Evolutionary conservation across 805 yeast species (phyloP).

Genomic region (Zygosaccharomyces pseudorouxii): DNA sequence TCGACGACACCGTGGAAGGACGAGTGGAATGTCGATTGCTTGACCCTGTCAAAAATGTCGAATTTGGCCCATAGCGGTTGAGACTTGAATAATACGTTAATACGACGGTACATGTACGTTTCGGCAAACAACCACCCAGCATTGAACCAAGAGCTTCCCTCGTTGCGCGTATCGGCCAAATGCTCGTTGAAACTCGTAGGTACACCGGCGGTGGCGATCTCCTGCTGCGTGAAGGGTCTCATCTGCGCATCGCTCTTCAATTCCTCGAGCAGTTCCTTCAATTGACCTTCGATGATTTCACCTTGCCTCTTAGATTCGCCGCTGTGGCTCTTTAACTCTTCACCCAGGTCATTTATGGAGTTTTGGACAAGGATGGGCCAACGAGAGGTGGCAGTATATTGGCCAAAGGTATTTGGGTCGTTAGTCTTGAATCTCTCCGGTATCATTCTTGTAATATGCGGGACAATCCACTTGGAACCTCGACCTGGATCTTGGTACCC

Average conservation of each 20-base stretch:
- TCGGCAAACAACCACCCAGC: constrained; percentile 93
- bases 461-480: neutral
- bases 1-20: constrained; percentile 77
- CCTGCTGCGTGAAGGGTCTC: constrained; percentile 42
- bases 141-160: constrained; percentile 58
- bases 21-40: constrained; percentile 67
- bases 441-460: constrained; percentile 12
- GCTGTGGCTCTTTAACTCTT: constrained; percentile 29
- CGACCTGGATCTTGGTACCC: too few species aligned
- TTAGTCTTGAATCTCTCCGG: constrained; percentile 52
- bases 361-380: constrained; percentile 83
- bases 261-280: constrained; percentile 43
- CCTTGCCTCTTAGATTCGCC: constrained; percentile 43
- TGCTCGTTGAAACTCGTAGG: constrained; percentile 56
- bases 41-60: constrained; percentile 71
- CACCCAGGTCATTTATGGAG: constrained; percentile 56
- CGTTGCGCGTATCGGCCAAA: constrained; percentile 27
- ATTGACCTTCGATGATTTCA: constrained; percentile 37
- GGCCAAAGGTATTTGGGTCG: constrained; percentile 77
- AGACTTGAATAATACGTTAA: constrained; percentile 44
- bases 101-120: constrained; percentile 71
- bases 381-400: constrained; percentile 67
- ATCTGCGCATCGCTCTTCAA: constrained; percentile 42
- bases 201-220: constrained; percentile 37
- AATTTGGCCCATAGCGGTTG: constrained; percentile 42